A percentile compares a stretch with the other conserved stretches of the same genome.
Evolutionary conservation across 257 asterid species (phyloP).

Genomic region (Linaria vulgaris): DNA sequence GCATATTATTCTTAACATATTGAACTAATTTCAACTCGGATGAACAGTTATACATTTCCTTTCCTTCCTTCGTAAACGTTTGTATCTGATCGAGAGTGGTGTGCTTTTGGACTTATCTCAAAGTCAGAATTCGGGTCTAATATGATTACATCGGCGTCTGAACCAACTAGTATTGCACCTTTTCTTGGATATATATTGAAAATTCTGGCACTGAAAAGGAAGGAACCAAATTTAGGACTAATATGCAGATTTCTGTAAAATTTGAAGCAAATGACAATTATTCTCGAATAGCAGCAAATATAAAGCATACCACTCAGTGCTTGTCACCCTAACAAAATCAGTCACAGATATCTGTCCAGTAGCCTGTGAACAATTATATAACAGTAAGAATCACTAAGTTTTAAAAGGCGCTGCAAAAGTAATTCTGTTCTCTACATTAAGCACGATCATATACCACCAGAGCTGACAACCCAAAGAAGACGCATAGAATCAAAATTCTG

Average conservation of each 20-base stretch:
- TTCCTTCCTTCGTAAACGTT: slow-evolving; percentile 84
- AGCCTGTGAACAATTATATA: slow-evolving; percentile 41
- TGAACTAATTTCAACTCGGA: neutral
- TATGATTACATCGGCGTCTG: slow-evolving; percentile 92
- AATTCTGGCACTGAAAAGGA: slow-evolving; percentile 66
- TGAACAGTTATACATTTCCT: slow-evolving; percentile 59
- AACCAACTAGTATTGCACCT: slow-evolving; percentile 88
- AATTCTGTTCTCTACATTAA: neutral
- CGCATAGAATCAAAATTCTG: neutral
- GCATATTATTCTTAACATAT: neutral
- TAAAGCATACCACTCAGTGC: slow-evolving; percentile 82
- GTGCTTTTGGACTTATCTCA: slow-evolving; percentile 66
- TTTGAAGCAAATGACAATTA: too few relatives aligned
- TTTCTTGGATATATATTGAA: slow-evolving; percentile 94
- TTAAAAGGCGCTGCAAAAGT: neutral
- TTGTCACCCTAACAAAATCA: slow-evolving; percentile 80
- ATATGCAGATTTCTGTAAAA: slow-evolving; percentile 8
- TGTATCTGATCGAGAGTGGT: slow-evolving; percentile 84
- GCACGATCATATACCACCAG: too few relatives aligned
- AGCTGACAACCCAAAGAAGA: too few relatives aligned
- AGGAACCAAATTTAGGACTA: slow-evolving; percentile 19
- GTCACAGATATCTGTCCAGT: slow-evolving; percentile 79
- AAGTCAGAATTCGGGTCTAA: slow-evolving; percentile 86
- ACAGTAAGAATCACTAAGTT: neutral
- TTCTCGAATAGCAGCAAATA: neutral